These are phyloP conservation scores for Colletotrichum tofieldiae DNA, from an alignment of 2,329 filamentous ascomycete species.

Conservation along the genomic window DNA sequence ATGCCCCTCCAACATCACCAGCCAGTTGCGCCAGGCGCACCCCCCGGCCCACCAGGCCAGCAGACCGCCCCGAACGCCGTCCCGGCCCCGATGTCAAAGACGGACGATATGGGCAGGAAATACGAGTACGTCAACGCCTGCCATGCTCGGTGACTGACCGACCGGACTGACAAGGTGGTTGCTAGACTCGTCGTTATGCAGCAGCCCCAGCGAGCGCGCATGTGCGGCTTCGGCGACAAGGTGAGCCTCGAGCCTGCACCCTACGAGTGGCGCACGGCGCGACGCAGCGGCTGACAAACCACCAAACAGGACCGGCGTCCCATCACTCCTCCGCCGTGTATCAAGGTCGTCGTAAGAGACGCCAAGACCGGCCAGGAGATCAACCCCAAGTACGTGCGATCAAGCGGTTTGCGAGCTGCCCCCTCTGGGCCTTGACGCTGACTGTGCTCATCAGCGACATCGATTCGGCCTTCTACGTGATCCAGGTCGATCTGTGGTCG, in stretches of 20 bases:
- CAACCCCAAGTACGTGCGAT: slow-evolving; percentile 79
- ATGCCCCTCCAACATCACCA: slow-evolving; percentile 33
- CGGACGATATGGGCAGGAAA: slow-evolving; percentile 30
- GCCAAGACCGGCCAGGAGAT: slow-evolving; percentile 83
- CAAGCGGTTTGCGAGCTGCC: not conserved
- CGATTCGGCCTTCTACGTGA: slow-evolving; percentile 66
- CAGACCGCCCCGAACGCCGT: not conserved
- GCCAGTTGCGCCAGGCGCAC: not conserved
- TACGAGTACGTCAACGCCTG: slow-evolving; percentile 26
- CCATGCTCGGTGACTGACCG: not conserved
- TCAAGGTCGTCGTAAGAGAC: slow-evolving; percentile 86
- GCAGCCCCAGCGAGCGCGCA: slow-evolving; percentile 92
- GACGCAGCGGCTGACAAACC: slow-evolving; percentile 32
- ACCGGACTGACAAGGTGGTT: slow-evolving; percentile 9
- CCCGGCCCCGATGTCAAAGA: slow-evolving; percentile 27
- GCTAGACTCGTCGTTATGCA: slow-evolving; percentile 84
- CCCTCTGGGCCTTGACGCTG: slow-evolving; percentile 17
- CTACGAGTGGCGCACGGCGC: not conserved
- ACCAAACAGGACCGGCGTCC: slow-evolving; percentile 84
- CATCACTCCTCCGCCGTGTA: slow-evolving; percentile 95
- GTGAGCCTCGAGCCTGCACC: slow-evolving; percentile 58
- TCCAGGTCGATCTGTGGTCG: slow-evolving; percentile 79
- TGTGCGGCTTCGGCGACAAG: slow-evolving; percentile 99
- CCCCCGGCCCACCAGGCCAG: slow-evolving; percentile 7
- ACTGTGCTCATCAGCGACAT: slow-evolving; percentile 69